A percentile compares a stretch with the other conserved stretches of the same genome.
phyloP scores from a whole-genome alignment of 2,329 filamentous ascomycete species.

The Graphilbum fragrans region DNA sequence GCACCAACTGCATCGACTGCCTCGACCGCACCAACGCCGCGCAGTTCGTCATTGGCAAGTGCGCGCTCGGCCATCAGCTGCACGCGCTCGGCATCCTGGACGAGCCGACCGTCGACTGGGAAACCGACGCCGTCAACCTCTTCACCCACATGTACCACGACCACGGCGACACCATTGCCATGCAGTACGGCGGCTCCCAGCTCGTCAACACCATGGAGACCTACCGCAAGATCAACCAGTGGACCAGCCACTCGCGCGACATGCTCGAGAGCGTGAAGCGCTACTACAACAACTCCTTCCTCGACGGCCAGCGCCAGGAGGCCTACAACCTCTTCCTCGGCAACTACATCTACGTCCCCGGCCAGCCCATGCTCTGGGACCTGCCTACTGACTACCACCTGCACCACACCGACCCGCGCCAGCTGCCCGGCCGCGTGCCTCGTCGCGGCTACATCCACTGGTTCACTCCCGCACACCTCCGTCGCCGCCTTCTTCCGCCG shows the following conservation, averaged over 20 bases:
- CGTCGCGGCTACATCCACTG: constrained; percentile 69
- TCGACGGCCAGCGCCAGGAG: constrained; percentile 95
- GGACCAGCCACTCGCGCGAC: constrained; percentile 92
- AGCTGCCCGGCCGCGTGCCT: constrained; percentile 10
- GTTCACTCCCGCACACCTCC: constrained; percentile 66
- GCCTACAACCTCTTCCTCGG: constrained; percentile 96
- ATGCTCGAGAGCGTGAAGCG: constrained; percentile 99
- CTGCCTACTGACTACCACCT: constrained; percentile 90
- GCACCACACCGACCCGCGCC: constrained; percentile 74
- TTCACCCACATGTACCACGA: constrained; percentile 99
- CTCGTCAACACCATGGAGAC: constrained; percentile 99
- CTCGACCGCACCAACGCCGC: constrained; percentile 94
- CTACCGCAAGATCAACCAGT: constrained; percentile 97
- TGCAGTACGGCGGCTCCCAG: constrained; percentile 95
- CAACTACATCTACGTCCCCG: constrained; percentile 81
- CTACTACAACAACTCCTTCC: constrained; percentile 94
- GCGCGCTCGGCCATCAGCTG: constrained; percentile 82
- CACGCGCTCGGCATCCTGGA: constrained; percentile 82
- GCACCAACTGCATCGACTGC: constrained; percentile 97
- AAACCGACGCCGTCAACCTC: constrained; percentile 89
- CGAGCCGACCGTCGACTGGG: constrained; percentile 68
- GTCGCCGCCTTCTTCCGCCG: constrained; percentile 47
- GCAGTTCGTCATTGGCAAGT: constrained; percentile 94
- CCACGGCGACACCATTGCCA: constrained; percentile 92
- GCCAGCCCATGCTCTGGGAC: constrained; percentile 95